Percentiles rank a stretch among this genome's conserved stretches.
These are phyloP conservation scores for Linnemannia elongata DNA, from an alignment of 192 early-diverging fungal genomes.

Conservation along the genomic window DNA sequence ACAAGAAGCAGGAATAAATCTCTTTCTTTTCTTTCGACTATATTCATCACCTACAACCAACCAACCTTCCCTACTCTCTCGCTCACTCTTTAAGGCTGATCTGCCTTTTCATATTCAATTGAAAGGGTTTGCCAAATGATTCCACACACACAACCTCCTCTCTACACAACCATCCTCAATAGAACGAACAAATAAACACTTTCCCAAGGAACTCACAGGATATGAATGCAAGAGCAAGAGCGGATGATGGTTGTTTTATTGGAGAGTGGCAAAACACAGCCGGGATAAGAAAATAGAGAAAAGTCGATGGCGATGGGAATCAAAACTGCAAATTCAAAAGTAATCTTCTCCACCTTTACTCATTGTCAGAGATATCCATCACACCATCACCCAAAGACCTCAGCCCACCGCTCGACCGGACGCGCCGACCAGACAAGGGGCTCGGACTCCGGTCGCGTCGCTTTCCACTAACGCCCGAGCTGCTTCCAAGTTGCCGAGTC, in stretches of 20 bases:
- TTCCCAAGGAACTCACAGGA: background rate
- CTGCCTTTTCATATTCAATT: background rate
- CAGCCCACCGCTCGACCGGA: background rate
- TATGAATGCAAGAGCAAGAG: background rate
- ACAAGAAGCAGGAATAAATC: constrained; percentile 65
- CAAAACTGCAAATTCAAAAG: background rate
- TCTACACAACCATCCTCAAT: background rate
- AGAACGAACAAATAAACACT: constrained; percentile 6
- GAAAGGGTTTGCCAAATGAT: background rate
- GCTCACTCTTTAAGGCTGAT: background rate
- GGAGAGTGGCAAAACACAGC: background rate
- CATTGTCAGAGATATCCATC: constrained; percentile 23
- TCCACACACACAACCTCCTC: background rate
- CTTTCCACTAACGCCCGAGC: background rate
- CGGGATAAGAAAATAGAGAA: background rate
- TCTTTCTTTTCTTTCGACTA: background rate
- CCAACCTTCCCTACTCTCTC: background rate
- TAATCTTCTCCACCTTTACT: background rate
- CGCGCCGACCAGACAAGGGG: constrained; percentile 18
- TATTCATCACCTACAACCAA: background rate
- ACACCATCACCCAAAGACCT: constrained; percentile 21
- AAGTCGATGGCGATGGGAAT: background rate
- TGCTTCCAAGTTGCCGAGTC: background rate
- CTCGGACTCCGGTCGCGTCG: constrained; percentile 20
- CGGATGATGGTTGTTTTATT: background rate